Evolutionary conservation across 257 asterid species (phyloP), one percentile per base, ranked within the genome.

Genomic region (Fraxinus pennsylvanica): DNA sequence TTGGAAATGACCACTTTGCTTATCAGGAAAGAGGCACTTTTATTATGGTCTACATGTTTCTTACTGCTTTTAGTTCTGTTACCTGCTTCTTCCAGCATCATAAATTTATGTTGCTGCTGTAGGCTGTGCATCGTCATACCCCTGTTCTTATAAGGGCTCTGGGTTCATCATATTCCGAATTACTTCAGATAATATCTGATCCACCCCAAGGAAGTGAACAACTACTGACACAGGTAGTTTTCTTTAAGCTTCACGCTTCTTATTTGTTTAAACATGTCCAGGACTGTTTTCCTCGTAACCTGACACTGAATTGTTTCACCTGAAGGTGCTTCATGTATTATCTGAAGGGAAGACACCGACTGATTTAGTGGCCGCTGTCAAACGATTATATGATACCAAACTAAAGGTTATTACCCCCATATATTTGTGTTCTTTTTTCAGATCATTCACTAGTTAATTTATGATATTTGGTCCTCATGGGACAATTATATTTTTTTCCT

Each of bases 81-180:
- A 21, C 67, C 65, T 50, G 73, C 22, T 66, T 57, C 69, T 68
- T 63, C 81, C 29, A 32, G 54, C 72, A 70, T 68, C 73, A 65
- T 80, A 68, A 77, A 63, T 72, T 39, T 68, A 30, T 29, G 70
- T 71, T 74, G 59, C 21, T 67, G 52, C 17, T 89, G 83, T 81
- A 96, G 99, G 99, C 96, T 80, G 93, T 96, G 83, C 93, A 90
- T 90, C 98, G 96, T 74, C 99, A 96, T 87, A 86, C 92, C 73
- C 89, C 90, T 76, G 82, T 88, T 83, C 92, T 96, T 76, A 81
- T 90, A 79, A 91, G 96, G 89, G 86, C 97, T 67, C 82, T 91
- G 76, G 97, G 91, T 59, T 78, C 92, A 14, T 88, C 93, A 47
- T 90, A 84, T 79, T 84, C 96, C 27, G 96, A 91, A 81, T 81